A percentile compares a stretch with the other conserved stretches of the same genome.
These are phyloP conservation scores for Colletotrichum spaethianum DNA, from an alignment of 2,329 filamentous ascomycete genomes.

Conservation along the genomic window DNA sequence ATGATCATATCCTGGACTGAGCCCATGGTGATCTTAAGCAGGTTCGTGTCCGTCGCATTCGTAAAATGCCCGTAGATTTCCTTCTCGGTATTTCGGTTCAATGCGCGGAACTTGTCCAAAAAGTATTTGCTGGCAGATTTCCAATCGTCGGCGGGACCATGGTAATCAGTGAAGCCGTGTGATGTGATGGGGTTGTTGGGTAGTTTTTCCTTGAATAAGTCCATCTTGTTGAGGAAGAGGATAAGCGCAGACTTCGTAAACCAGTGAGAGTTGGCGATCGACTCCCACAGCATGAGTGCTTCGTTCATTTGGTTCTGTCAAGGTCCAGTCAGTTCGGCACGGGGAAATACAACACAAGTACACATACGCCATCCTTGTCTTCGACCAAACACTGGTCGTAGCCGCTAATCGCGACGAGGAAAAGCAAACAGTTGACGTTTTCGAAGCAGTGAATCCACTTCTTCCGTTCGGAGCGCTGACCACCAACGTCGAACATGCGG, in stretches of 20 bases:
- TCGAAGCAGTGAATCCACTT: conserved; percentile 99
- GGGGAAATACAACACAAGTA: background rate
- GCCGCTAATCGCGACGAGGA: conserved; percentile 94
- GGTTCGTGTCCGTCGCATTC: conserved; percentile 77
- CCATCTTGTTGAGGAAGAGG: conserved; percentile 90
- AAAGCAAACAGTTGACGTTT: conserved; percentile 91
- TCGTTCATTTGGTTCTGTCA: conserved; percentile 91
- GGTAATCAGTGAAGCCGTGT: conserved; percentile 84
- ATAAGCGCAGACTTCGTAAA: conserved; percentile 87
- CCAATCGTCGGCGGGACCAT: conserved; percentile 78
- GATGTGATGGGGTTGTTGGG: conserved; percentile 78
- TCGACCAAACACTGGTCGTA: conserved; percentile 98
- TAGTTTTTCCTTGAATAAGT: conserved; percentile 86
- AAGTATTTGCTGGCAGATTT: conserved; percentile 86
- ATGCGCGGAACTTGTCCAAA: conserved; percentile 82
- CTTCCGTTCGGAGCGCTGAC: conserved; percentile 92
- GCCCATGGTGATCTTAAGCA: conserved; percentile 88
- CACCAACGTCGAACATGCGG: conserved; percentile 96
- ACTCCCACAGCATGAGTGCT: conserved; percentile 89
- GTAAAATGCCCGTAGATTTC: conserved; percentile 76
- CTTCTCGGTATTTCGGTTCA: conserved; percentile 78
- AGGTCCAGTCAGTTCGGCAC: conserved; percentile 41
- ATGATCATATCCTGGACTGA: conserved; percentile 92
- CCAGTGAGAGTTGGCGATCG: conserved; percentile 89
- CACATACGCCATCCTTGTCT: conserved; percentile 92